Base-by-base conservation (phyloP, 306 rosid genomes). In the Fragaria vesca region DNA sequence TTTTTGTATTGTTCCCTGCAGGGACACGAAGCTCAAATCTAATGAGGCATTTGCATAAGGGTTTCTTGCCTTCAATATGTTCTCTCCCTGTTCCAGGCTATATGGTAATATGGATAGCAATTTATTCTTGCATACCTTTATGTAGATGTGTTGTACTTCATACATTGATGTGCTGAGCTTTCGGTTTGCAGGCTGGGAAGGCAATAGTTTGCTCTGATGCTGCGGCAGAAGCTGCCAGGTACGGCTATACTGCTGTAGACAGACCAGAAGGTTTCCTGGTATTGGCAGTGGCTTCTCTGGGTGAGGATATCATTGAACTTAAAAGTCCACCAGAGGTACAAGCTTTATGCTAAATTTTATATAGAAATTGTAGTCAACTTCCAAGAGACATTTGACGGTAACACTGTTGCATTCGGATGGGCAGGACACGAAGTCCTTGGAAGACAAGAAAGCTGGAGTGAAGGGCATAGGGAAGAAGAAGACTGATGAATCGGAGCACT, bases 191-290 rank as follows among this genome's bases (percentile, higher is more conserved):
- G 99, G 90, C 90, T 84, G 99, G 97, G 63, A 82, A 74, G 34
- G 96, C 89, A 2, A 87, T 92, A 4, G 88, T 95, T 45, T 89
- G 91, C 66, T 91, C 93, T 0, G 98, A 92, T 76, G 89, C 97
- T 46, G 95, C 97, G 10, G 94, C 96, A 4, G 90, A 92, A 82
- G 93, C 97, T 9, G 93, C 97, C 42, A 79, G 82, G 65, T 91
- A 92, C 67, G 97, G 97, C 5, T 94, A 83, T 52, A 95, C 97
- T 3, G 93, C 97, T 1, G 89, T 88, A 30, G 98, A 95, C 75
- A 84, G 96, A 65, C 93, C 93, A 65, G 97, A 95, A 81, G 97
- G 97, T 26, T 90, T 89, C 90, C 75, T 93, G 89, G 87, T 93
- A 79, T 81, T 95, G 79, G 97, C 97, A 47, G 84, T 93, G 82